Conservation (phyloP, 148 eudicot genomes). For the Nepenthes gracilis region DNA sequence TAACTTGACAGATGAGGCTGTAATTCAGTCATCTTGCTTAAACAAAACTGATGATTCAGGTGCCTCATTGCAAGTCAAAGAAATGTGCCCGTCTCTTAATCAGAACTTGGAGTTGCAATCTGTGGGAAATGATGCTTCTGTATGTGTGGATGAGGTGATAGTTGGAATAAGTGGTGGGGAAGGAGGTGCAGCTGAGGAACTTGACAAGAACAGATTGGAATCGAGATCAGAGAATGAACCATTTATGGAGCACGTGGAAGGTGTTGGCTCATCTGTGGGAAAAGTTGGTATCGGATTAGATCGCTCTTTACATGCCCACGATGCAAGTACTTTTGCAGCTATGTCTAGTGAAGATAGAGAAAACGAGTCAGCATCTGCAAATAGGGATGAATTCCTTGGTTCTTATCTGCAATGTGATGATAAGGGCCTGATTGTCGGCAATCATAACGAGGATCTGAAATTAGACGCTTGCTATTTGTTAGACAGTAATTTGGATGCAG, state of each 20-base stretch:
- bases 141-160: slow-evolving; percentile 1
- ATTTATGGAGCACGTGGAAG: slow-evolving; percentile 18
- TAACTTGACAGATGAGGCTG: slow-evolving; percentile 14
- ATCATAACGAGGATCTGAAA: slow-evolving; percentile 16
- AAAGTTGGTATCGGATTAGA: slow-evolving; percentile 8
- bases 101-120: slow-evolving; percentile 16
- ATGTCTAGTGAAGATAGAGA: slow-evolving; percentile 12
- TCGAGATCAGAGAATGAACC: background rate
- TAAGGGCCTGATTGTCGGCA: slow-evolving; percentile 4
- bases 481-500: slow-evolving; percentile 20
- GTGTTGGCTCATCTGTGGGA: slow-evolving; percentile 16
- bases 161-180: slow-evolving; percentile 10
- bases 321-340: slow-evolving; percentile 9
- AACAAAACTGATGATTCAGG: slow-evolving; percentile 10
- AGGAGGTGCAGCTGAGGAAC: slow-evolving; percentile 5
- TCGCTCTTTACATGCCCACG: slow-evolving; percentile 8
- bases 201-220: background rate
- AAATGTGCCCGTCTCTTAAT: slow-evolving; percentile 14
- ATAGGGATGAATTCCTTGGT: slow-evolving; percentile 17
- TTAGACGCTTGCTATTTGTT: slow-evolving; percentile 10
- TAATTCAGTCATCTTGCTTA: slow-evolving; percentile 10
- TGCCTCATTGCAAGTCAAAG: slow-evolving; percentile 14
- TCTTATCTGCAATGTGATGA: slow-evolving; percentile 24
- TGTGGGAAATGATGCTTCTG: slow-evolving; percentile 20
- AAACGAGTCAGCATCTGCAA: slow-evolving; percentile 6